phyloP scores from a whole-genome alignment of 2,329 filamentous ascomycete genomes.

The Huntiella omanensis region DNA sequence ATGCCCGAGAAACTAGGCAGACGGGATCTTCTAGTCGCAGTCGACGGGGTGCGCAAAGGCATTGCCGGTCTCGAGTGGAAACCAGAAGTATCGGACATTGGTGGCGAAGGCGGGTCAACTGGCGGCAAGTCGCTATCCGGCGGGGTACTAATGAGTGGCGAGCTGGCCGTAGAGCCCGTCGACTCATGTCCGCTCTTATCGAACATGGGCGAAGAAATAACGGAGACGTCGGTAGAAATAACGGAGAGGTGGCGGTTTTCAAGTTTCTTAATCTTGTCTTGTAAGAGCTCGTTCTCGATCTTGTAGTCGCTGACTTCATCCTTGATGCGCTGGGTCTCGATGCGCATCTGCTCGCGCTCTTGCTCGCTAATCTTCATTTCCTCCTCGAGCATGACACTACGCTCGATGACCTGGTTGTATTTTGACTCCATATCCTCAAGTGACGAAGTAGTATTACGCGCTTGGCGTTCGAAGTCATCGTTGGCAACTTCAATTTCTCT shows the following conservation, averaged over 20 bases:
- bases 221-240: conserved; percentile 42
- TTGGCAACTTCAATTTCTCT: conserved; percentile 95
- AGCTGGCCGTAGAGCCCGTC: conserved; percentile 72
- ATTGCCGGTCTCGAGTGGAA: conserved; percentile 23
- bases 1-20: conserved; percentile 31
- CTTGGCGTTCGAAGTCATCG: conserved; percentile 94
- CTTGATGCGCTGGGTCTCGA: conserved; percentile 73
- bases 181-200: conserved; percentile 47
- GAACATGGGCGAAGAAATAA: conserved; percentile 52
- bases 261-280: conserved; percentile 75
- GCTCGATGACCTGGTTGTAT: conserved; percentile 85
- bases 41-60: conserved; percentile 20
- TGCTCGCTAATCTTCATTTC: conserved; percentile 83
- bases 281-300: conserved; percentile 84
- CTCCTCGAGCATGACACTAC: conserved; percentile 82
- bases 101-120: conserved; percentile 78
- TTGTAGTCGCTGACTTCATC: conserved; percentile 86
- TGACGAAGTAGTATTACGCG: conserved; percentile 85
- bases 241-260: conserved; percentile 37
- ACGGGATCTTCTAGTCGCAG: conserved; percentile 19
- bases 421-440: conserved; percentile 95
- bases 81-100: conserved; percentile 69
- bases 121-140: conserved; percentile 47
- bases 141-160: conserved; percentile 75
- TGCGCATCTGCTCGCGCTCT: conserved; percentile 73